Evolutionary conservation across 148 eudicot species (phyloP).

Genomic region (Rhododendron mucronatum): DNA sequence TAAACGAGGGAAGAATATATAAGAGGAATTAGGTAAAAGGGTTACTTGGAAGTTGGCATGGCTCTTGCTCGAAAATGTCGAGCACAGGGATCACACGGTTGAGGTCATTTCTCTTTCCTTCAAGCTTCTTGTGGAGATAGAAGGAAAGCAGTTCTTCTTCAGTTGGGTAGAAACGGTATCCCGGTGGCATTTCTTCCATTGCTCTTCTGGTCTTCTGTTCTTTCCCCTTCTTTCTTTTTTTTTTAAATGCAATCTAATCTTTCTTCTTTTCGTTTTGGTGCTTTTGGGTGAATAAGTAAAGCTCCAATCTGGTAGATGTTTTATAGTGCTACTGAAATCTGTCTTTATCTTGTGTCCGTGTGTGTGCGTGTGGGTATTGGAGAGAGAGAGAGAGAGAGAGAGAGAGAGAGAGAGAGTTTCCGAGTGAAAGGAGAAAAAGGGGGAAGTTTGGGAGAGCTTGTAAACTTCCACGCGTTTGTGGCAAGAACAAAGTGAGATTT

Average conservation of each 20-base stretch:
- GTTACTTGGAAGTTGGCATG: conserved; percentile 25
- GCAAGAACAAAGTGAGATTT: neutral
- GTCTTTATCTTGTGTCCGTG: neutral
- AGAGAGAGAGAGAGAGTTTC: neutral
- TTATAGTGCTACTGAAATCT: neutral
- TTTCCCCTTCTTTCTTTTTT: neutral
- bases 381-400: neutral
- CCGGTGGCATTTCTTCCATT: conserved; percentile 23
- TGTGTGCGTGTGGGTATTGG: neutral
- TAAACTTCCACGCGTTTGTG: conserved; percentile 18
- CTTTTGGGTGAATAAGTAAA: neutral
- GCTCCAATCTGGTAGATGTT: neutral
- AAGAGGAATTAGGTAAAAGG: neutral
- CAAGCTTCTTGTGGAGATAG: conserved; percentile 32
- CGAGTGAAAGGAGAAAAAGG: conserved; percentile 19
- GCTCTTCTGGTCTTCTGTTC: neutral
- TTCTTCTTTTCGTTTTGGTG: no score
- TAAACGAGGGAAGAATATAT: neutral
- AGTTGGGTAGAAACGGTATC: conserved; percentile 41
- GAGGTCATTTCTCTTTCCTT: conserved; percentile 5
- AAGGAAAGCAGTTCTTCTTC: conserved; percentile 42
- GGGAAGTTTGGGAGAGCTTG: neutral
- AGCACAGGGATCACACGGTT: conserved; percentile 33
- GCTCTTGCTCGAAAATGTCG: conserved; percentile 29
- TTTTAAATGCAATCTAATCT: neutral